Evolutionary conservation across 306 rosid genomes (phyloP).

Genomic region (Fagus crenata): DNA sequence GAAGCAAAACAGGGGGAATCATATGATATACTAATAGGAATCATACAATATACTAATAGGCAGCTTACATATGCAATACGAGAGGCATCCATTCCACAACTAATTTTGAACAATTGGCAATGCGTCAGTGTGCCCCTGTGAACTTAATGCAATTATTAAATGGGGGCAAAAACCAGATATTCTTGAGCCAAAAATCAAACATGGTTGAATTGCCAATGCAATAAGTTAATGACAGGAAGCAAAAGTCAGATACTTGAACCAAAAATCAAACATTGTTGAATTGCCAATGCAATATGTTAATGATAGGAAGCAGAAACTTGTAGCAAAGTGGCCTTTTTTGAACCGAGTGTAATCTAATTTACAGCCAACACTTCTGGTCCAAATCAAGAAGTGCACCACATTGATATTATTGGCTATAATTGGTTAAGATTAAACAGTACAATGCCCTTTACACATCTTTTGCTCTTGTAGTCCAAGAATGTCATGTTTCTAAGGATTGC

Average conservation of each 20-base stretch:
- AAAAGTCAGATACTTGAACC: neutral
- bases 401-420: neutral
- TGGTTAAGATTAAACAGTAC: neutral
- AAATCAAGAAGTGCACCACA: conserved; percentile 1
- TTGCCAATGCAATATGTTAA: neutral
- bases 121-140: neutral
- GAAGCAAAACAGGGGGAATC: neutral
- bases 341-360: neutral
- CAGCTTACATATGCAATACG: neutral
- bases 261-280: neutral
- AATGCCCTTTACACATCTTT: neutral
- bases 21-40: neutral
- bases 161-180: neutral
- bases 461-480: no score
- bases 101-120: neutral
- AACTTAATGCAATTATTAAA: neutral
- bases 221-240: neutral
- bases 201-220: neutral
- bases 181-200: neutral
- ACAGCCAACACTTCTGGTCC: neutral
- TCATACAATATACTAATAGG: neutral
- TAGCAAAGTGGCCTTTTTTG: neutral
- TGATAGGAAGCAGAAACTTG: neutral
- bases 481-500: neutral
- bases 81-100: neutral